A percentile compares a stretch with the other conserved stretches of the same genome.
Conservation (phyloP, 495 filamentous ascomycete genomes). For the Entonaema liquescens region DNA sequence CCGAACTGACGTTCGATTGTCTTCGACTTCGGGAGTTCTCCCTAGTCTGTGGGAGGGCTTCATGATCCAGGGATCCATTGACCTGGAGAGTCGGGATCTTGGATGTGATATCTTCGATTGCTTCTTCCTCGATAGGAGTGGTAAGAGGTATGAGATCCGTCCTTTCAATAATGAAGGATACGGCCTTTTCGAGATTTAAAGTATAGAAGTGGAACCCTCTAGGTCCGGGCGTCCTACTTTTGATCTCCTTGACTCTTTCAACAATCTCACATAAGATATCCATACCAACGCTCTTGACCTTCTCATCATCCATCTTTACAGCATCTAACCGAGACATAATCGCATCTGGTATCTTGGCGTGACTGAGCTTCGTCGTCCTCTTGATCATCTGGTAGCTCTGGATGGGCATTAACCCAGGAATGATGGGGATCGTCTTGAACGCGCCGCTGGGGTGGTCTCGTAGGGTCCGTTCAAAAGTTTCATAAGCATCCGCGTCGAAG, state of each 20-base stretch:
- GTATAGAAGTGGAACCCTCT: conserved; percentile 98
- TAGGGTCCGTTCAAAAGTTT: conserved; percentile 77
- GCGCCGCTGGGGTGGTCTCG: conserved; percentile 83
- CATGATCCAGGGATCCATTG: conserved; percentile 47
- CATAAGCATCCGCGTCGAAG: conserved; percentile 86
- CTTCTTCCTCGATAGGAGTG: conserved; percentile 56
- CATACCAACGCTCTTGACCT: conserved; percentile 79
- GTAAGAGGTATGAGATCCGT: conserved; percentile 79
- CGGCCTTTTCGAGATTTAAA: conserved; percentile 93
- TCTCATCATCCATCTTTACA: conserved; percentile 88
- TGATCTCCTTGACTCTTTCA: conserved; percentile 70
- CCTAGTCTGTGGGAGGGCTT: conserved; percentile 30
- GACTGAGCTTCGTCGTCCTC: conserved; percentile 92
- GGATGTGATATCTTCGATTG: conserved; percentile 58
- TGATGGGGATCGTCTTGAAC: conserved; percentile 89
- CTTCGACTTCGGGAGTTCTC: conserved; percentile 44
- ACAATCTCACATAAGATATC: conserved; percentile 78
- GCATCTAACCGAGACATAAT: conserved; percentile 77
- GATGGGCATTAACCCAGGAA: conserved; percentile 96
- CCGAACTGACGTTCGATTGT: conserved; percentile 63
- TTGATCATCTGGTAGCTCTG: conserved; percentile 97
- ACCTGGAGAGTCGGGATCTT: conserved; percentile 49
- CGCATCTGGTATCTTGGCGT: conserved; percentile 77
- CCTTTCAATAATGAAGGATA: conserved; percentile 89
- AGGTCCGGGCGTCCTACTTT: conserved; percentile 60